These are phyloP conservation scores for Phytophthora chlamydospora DNA, from an alignment of 352 stramenopile genomes.

Conservation along the genomic window DNA sequence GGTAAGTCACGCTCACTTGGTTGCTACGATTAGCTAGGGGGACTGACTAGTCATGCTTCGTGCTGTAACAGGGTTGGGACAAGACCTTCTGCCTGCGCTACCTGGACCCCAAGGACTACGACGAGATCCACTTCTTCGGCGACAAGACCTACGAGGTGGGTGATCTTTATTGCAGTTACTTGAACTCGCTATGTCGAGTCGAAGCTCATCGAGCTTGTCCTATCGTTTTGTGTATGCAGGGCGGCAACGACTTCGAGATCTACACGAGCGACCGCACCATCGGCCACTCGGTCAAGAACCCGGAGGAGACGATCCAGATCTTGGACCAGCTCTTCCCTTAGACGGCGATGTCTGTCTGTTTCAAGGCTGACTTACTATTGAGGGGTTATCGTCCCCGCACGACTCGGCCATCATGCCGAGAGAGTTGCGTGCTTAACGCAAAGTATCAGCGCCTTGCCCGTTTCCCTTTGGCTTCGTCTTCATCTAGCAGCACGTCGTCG, in stretches of 20 bases:
- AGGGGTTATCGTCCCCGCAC: constrained; percentile 16
- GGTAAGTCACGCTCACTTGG: constrained; percentile 19
- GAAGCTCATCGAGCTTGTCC: too few species aligned
- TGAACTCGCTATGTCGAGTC: too few species aligned
- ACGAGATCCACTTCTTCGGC: constrained; percentile 99
- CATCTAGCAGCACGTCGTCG: constrained; percentile 56
- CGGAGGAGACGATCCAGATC: constrained; percentile 97
- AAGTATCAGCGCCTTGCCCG: constrained; percentile 30
- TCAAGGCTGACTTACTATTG: constrained; percentile 19
- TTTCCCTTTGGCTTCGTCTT: constrained; percentile 34
- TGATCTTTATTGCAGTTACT: neutral
- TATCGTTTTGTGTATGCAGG: constrained; percentile 42
- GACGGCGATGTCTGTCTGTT: constrained; percentile 22
- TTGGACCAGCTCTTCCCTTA: constrained; percentile 97
- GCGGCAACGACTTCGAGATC: constrained; percentile 99
- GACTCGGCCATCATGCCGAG: constrained; percentile 36
- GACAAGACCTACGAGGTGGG: constrained; percentile 97
- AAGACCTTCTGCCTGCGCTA: constrained; percentile 99
- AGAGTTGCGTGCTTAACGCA: constrained; percentile 30
- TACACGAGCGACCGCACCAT: constrained; percentile 96
- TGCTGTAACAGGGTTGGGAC: constrained; percentile 92
- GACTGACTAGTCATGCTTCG: constrained; percentile 1
- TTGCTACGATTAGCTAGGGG: neutral
- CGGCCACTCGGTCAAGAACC: constrained; percentile 96
- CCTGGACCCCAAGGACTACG: constrained; percentile 93